A percentile compares a stretch with the other conserved stretches of the same genome.
phyloP scores from a whole-genome alignment of 2,329 filamentous ascomycete species.

The Ascochyta koolunga region DNA sequence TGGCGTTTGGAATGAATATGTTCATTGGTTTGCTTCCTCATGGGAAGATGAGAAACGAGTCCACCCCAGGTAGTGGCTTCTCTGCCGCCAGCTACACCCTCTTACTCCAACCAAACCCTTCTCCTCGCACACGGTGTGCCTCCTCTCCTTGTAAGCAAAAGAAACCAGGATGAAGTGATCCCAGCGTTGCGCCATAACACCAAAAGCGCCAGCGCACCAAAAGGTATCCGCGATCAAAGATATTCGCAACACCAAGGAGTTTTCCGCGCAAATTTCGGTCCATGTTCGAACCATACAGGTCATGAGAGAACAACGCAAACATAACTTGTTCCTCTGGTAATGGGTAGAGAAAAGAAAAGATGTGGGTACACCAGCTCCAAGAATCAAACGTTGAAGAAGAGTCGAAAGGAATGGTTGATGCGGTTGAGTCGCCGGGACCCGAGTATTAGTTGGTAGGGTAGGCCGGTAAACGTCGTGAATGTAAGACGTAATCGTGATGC shows the following conservation, averaged over 20 bases:
- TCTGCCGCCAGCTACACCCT: conserved; percentile 2
- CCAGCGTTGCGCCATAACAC: conserved; percentile 17
- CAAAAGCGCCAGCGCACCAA: conserved; percentile 32
- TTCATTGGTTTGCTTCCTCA: conserved; percentile 8
- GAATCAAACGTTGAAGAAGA: conserved; percentile 17
- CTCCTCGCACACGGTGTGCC: not conserved
- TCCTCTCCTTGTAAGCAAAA: not conserved
- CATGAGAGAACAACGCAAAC: conserved; percentile 34
- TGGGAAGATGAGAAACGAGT: not conserved
- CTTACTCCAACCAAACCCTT: not conserved
- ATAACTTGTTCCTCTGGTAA: conserved; percentile 34
- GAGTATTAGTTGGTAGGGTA: conserved; percentile 30
- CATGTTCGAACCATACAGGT: conserved; percentile 27
- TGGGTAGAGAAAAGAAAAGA: conserved; percentile 32
- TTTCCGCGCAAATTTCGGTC: conserved; percentile 32
- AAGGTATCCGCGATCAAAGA: conserved; percentile 35
- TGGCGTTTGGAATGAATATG: conserved; percentile 1
- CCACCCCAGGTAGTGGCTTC: not conserved
- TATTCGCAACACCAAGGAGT: conserved; percentile 24
- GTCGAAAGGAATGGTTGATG: conserved; percentile 30
- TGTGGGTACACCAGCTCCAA: conserved; percentile 15
- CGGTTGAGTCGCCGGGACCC: conserved; percentile 47
- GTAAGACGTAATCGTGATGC: conserved; percentile 18
- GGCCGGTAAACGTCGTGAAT: conserved; percentile 9
- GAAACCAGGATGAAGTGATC: not conserved